Base-by-base conservation (phyloP, 2,329 filamentous ascomycete species). In the Fusarium sp. region DNA sequence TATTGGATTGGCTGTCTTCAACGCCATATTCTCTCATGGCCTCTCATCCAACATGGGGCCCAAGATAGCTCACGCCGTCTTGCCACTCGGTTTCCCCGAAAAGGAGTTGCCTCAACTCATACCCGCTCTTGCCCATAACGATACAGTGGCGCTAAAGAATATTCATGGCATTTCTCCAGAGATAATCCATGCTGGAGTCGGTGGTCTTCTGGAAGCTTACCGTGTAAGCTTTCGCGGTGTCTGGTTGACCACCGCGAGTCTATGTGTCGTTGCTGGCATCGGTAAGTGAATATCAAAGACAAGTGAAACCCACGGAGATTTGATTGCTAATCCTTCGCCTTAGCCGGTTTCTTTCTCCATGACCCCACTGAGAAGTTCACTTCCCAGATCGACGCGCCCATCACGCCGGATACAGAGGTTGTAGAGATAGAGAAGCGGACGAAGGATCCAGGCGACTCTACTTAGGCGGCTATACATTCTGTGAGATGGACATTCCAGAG, bases 81-180 rank as follows among this genome's bases (percentile, higher is more conserved):
- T 61, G 13, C 61, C 55, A 18, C 54, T 63, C 11, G 55, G 61
- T 3, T 50, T 61, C 3, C 27, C 55, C 7, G 18, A 31, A n/a
- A 50, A 7, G 6, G 36, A 60, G n/a, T 15, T 63, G 12, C n/a
- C 36, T 13, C 54, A 49, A n/a, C 44, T 63, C 4, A 63, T 60
- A 22, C 31, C 20, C 5, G 54, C 44, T 13, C 38, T 63, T 12
- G 54, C 25, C 2, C 22, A 27, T 3, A 14, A 49, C 5, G 25
- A 60, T n/a, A 39, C 31, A 14, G 38, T 14, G 7, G 36, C 44
- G 1, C 18, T 63, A 0, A 15, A 27, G 2, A 1, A n/a, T 0
- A 25, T 60, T 8, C 6, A 25, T 0, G 44, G 36, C 1, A 44
- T 49, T 14, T 49, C 44, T 11, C 29, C 44, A 14, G 20, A 36